Conservation (phyloP, 202 grass and related monocot species). For the Brachypodium distachyon region DNA sequence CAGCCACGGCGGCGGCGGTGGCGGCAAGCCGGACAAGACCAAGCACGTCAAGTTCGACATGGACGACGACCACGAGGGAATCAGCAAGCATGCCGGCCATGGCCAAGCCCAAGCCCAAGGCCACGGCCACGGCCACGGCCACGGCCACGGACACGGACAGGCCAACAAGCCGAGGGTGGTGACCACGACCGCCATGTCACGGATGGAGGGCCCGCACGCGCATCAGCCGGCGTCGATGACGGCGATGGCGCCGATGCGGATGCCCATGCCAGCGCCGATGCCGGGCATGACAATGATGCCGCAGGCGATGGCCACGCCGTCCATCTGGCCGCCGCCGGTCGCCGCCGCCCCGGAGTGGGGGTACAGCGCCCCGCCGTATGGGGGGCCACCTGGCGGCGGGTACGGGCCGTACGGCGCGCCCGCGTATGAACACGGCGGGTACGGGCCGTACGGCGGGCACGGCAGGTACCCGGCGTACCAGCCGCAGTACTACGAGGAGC, state of each 20-base stretch:
- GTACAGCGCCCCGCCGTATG: constrained; percentile 21
- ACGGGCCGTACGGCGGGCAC: constrained; percentile 17
- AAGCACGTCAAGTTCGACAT: constrained; percentile 39
- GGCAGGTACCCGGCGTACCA: constrained; percentile 22
- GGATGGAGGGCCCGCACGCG: constrained; percentile 21
- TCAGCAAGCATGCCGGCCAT: constrained; percentile 13
- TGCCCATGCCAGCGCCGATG: background rate
- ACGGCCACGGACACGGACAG: background rate
- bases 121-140: background rate
- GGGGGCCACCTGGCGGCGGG: background rate
- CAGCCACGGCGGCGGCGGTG: constrained; percentile 8
- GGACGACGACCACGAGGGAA: background rate
- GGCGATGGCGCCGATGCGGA: constrained; percentile 15
- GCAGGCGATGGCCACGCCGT: constrained; percentile 17
- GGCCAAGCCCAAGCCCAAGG: background rate
- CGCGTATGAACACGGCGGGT: constrained; percentile 1
- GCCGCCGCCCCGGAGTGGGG: constrained; percentile 20
- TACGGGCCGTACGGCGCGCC: constrained; percentile 42
- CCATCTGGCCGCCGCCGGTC: constrained; percentile 37
- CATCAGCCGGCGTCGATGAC: constrained; percentile 25
- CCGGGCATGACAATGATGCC: background rate
- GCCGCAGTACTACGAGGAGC: constrained; percentile 29
- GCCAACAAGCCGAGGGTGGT: constrained; percentile 20
- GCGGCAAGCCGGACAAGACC: constrained; percentile 37
- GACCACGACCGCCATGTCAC: constrained; percentile 2